phyloP scores from a whole-genome alignment of 2,329 filamentous ascomycete species.

The Colletotrichum nymphaeae region DNA sequence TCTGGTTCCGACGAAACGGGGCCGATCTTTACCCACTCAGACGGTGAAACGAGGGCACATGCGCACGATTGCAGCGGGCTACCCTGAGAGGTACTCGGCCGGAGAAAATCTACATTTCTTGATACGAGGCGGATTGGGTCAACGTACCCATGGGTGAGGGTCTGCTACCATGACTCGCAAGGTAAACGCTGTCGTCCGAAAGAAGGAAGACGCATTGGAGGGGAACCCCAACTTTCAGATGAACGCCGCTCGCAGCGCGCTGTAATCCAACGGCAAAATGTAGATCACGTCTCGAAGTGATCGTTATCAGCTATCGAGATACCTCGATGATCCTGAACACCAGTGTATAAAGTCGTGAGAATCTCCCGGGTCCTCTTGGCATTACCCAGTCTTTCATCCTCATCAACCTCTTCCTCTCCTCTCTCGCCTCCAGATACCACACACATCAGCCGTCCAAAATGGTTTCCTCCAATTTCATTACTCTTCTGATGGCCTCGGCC shows the following conservation, averaged over 20 bases:
- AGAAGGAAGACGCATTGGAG: not conserved
- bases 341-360: not conserved
- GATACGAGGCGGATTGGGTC: not conserved
- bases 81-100: not conserved
- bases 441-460: not conserved
- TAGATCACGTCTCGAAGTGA: not conserved
- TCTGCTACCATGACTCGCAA: conserved; percentile 7
- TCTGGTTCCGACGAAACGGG: not conserved
- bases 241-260: not conserved
- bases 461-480: conserved; percentile 11
- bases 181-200: not conserved
- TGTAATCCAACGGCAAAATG: not conserved
- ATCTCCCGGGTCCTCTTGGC: not conserved
- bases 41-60: not conserved
- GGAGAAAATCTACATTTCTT: not conserved
- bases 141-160: not conserved
- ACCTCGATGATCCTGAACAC: not conserved
- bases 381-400: not conserved
- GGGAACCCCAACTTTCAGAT: not conserved
- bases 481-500: conserved; percentile 12
- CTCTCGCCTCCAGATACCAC: not conserved
- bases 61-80: not conserved
- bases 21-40: not conserved
- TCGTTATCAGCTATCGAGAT: not conserved
- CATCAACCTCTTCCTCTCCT: not conserved